These are phyloP conservation scores for Biscutella laevigata DNA, from an alignment of 441 rosid genomes.

Conservation along the genomic window DNA sequence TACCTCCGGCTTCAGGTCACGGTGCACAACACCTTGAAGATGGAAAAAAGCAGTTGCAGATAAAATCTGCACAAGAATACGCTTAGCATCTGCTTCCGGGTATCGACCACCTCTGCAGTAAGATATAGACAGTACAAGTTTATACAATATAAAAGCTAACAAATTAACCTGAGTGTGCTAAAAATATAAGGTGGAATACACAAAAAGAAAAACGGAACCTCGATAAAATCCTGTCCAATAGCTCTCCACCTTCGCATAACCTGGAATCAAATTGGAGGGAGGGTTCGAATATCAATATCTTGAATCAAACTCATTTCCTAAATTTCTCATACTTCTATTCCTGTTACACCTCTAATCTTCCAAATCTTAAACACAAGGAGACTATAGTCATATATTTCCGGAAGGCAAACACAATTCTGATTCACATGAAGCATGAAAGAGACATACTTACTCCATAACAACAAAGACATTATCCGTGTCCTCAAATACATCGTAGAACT, in stretches of 20 bases:
- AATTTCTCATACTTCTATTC: background rate
- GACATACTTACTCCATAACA: slow-evolving; percentile 52
- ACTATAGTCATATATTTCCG: too few species aligned
- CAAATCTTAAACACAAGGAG: slow-evolving; percentile 11
- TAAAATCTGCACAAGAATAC: slow-evolving; percentile 46
- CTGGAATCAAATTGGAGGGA: slow-evolving; percentile 21
- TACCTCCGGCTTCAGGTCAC: slow-evolving; percentile 73
- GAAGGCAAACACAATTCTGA: background rate
- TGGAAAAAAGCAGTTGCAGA: slow-evolving; percentile 55
- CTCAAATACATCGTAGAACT: slow-evolving; percentile 47
- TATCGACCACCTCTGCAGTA: slow-evolving; percentile 61
- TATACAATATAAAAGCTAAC: background rate
- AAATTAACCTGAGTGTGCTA: background rate
- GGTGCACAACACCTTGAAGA: slow-evolving; percentile 71
- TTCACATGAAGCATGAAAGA: background rate
- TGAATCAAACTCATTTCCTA: background rate
- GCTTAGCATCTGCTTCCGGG: slow-evolving; percentile 54
- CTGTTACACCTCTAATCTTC: background rate
- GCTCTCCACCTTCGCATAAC: slow-evolving; percentile 51
- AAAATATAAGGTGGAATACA: background rate
- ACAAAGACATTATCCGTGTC: slow-evolving; percentile 45
- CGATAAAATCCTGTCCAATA: slow-evolving; percentile 52
- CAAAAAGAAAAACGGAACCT: slow-evolving; percentile 28
- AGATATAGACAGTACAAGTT: slow-evolving; percentile 4
- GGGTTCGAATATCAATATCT: too few species aligned